Base-by-base conservation (phyloP, 2,329 filamentous ascomycete species). In the Ciborinia camelliae region DNA sequence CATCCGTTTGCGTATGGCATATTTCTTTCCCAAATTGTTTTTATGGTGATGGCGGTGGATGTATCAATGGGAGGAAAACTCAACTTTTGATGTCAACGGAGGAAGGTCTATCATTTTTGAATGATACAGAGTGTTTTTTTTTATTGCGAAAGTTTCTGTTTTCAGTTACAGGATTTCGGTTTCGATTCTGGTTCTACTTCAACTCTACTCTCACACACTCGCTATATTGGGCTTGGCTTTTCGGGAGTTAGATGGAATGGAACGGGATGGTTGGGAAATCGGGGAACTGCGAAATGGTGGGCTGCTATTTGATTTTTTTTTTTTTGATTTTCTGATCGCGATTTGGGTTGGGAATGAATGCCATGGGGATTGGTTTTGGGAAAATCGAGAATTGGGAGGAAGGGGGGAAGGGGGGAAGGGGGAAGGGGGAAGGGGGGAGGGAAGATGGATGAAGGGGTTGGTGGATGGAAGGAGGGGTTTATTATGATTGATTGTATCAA, bases 201-300 rank as follows among this genome's bases (percentile, higher is more conserved):
- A 26, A 35, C 55, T 58, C 55, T 58, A 58, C 55, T 58, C 55
- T 58, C 30, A 57, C 18, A 58, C 41, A 47, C 41, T 47, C 55
- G 35, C 20, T 58, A 47, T 30, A 47, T 47, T 47, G 28, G 41
- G 28, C 20, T 47, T 58, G 55, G 55, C n/a, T 47, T 58, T 35
- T 58, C 35, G 55, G 55, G 55, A 58, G 55, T 58, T 58, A 18
- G 30, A 58, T 47, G 55, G 41, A 12, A 47, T 47, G 55, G 28
- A 26, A 37, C 20, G 23, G 52, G 15, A 35, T 47, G 55, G 41
- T 35, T 35, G 55, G 41, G 55, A 58, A 47, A 26, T 58, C 8
- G 3, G 55, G 43, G 41, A 23, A 47, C 20, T 35, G 55, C 14
- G 30, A 58, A 58, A 47, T 58, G 41, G 55, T n/a, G 15, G 30